Conservation (phyloP, 768 basidiomycete species). For the Epithele typhae region DNA sequence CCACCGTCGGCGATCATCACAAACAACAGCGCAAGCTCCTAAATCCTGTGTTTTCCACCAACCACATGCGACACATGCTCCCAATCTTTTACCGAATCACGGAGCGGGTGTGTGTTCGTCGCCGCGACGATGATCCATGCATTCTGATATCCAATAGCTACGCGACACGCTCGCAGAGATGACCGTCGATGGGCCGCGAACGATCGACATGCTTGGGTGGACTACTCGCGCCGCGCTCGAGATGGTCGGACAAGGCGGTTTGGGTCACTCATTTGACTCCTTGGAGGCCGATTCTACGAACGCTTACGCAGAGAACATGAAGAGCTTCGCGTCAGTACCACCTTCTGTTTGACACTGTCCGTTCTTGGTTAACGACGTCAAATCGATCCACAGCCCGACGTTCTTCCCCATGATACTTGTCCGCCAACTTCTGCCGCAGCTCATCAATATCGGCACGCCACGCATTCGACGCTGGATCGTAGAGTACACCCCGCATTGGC, state of each 20-base stretch:
- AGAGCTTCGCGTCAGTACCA: constrained; percentile 11
- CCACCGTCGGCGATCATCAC: constrained; percentile 13
- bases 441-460: constrained; percentile 36
- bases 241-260: constrained; percentile 20
- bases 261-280: constrained; percentile 19
- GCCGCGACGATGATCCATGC: neutral
- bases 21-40: constrained; percentile 18
- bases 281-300: constrained; percentile 10
- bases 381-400: constrained; percentile 27
- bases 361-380: no score
- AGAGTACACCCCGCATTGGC: constrained; percentile 33
- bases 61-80: constrained; percentile 11
- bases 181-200: constrained; percentile 2
- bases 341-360: neutral
- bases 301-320: constrained; percentile 14
- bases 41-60: constrained; percentile 14
- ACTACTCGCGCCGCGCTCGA: no score
- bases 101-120: constrained; percentile 1
- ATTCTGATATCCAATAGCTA: constrained; percentile 8
- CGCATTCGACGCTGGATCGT: constrained; percentile 40
- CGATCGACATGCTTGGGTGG: constrained; percentile 17
- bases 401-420: constrained; percentile 28
- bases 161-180: constrained; percentile 8
- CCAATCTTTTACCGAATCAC: constrained; percentile 10
- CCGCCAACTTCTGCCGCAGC: constrained; percentile 41